Evolutionary conservation across 1,139 yeast species (phyloP).

Genomic region (Candida neerlandica): DNA sequence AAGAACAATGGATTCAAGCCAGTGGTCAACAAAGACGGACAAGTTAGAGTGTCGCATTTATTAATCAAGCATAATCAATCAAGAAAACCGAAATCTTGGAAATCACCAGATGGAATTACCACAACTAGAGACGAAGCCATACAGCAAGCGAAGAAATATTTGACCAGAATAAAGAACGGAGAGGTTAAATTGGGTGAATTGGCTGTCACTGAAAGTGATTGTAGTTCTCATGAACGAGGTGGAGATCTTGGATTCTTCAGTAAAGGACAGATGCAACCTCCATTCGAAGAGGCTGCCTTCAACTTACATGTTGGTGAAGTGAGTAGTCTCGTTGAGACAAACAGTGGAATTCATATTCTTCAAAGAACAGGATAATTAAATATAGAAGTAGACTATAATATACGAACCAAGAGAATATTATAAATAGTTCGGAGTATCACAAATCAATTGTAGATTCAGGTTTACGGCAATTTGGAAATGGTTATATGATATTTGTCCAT

Average conservation of each 20-base stretch:
- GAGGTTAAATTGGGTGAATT: conserved; percentile 67
- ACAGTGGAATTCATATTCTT: conserved; percentile 87
- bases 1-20: conserved; percentile 60
- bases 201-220: conserved; percentile 85
- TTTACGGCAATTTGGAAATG: background rate
- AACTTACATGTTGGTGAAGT: conserved; percentile 79
- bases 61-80: conserved; percentile 81
- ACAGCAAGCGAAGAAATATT: conserved; percentile 58
- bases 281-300: conserved; percentile 88
- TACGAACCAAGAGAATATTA: background rate
- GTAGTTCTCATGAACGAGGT: conserved; percentile 81
- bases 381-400: background rate
- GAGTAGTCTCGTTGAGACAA: conserved; percentile 83
- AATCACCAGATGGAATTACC: conserved; percentile 69
- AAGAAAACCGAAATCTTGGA: conserved; percentile 93
- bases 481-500: background rate
- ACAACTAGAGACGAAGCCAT: conserved; percentile 84
- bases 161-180: conserved; percentile 68
- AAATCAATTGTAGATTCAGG: background rate
- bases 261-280: conserved; percentile 92
- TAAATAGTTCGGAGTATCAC: background rate
- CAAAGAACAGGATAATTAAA: conserved; percentile 70
- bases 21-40: conserved; percentile 53
- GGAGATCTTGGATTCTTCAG: conserved; percentile 93
- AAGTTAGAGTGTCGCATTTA: conserved; percentile 59